These are phyloP conservation scores for Nissolia schottii DNA, from an alignment of 306 rosid genomes.

Conservation along the genomic window DNA sequence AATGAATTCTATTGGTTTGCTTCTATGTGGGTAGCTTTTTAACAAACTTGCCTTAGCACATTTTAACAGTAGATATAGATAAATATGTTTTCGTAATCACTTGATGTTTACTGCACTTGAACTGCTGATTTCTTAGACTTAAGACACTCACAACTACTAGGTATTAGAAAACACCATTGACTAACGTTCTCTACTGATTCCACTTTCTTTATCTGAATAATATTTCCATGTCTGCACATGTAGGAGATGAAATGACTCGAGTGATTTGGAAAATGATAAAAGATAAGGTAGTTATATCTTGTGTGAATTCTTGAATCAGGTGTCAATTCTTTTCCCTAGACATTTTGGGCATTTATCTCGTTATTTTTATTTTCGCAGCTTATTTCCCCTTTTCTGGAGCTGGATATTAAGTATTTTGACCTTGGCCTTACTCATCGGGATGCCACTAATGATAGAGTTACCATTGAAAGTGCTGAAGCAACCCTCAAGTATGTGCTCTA, in stretches of 20 bases:
- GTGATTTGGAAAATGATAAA: slow-evolving; percentile 51
- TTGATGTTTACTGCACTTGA: background rate
- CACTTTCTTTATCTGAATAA: background rate
- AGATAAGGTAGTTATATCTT: slow-evolving; percentile 42
- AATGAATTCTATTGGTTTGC: background rate
- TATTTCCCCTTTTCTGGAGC: slow-evolving; percentile 43
- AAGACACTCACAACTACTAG: background rate
- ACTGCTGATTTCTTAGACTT: background rate
- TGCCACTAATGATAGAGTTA: slow-evolving; percentile 52
- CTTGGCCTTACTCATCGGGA: slow-evolving; percentile 52
- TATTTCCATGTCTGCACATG: slow-evolving; percentile 11
- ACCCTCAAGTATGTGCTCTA: slow-evolving; percentile 40
- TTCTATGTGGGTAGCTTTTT: background rate
- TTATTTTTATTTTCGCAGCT: slow-evolving; percentile 32
- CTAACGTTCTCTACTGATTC: background rate
- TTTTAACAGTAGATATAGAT: background rate
- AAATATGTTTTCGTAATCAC: background rate
- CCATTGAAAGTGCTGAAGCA: slow-evolving; percentile 60
- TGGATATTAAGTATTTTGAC: slow-evolving; percentile 51
- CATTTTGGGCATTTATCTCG: background rate
- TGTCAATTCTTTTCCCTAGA: background rate
- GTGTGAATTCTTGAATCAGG: background rate
- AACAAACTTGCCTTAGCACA: background rate
- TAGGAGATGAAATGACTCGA: slow-evolving; percentile 58
- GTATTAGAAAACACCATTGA: background rate